phyloP scores from a whole-genome alignment of 2,329 filamentous ascomycete species.

The Trichoderma endophyticum region DNA sequence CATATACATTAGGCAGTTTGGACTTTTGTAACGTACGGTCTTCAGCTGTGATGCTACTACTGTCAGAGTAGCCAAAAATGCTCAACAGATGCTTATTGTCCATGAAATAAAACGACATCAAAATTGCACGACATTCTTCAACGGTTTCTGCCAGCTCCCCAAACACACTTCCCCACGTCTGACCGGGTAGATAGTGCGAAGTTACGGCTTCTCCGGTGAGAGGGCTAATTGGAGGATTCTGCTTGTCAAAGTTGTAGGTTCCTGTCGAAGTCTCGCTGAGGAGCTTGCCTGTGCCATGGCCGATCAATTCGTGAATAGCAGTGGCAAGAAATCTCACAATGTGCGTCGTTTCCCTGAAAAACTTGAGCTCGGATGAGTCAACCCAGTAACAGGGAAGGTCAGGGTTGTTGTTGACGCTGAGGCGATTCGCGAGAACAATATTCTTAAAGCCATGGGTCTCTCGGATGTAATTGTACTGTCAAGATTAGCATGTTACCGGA shows the following conservation, averaged over 20 bases:
- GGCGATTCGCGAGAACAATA: conserved; percentile 58
- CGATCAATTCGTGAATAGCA: conserved; percentile 26
- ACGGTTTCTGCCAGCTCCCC: background rate
- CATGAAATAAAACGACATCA: background rate
- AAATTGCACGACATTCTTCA: background rate
- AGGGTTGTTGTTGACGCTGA: conserved; percentile 58
- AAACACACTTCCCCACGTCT: background rate
- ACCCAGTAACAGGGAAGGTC: conserved; percentile 63
- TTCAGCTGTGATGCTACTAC: background rate
- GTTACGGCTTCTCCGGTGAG: background rate
- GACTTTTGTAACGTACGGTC: background rate
- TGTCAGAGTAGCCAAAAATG: background rate
- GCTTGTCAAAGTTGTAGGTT: conserved; percentile 60
- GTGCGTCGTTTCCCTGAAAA: background rate
- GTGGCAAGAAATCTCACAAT: background rate
- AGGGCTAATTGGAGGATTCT: background rate
- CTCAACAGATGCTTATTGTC: background rate
- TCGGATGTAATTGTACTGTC: conserved; percentile 54
- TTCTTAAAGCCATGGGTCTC: conserved; percentile 64
- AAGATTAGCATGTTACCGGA: background rate
- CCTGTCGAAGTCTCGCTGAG: conserved; percentile 52
- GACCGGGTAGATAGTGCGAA: background rate
- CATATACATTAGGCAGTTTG: background rate
- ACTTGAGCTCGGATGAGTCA: background rate
- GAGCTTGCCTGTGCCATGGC: conserved; percentile 62